Base-by-base conservation (phyloP, 2,329 filamentous ascomycete species). In the Fusarium brevicatenulatum region DNA sequence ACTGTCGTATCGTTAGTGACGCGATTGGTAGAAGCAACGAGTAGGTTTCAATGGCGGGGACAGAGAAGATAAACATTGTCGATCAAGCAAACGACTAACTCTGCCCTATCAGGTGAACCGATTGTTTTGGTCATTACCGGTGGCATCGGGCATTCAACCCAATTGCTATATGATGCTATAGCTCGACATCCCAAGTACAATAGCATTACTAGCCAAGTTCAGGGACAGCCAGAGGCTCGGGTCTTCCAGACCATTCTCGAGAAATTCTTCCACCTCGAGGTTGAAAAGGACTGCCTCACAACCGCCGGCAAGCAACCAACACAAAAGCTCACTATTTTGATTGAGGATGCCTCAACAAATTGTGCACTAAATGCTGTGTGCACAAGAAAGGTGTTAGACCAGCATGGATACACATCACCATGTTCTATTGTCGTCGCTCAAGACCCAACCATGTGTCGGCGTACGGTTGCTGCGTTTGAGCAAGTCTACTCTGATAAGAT, bases 301-400 rank as follows among this genome's bases (percentile, higher is more conserved):
- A 30, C 25, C 19, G 12, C 40, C 9, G 19, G 11, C 18, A 61
- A 25, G 16, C 19, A 7, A 28, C 32, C 30, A 28, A 18, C 9
- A 19, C 44, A 72, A 11, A 42, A 15, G 8, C 46, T 76, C 11
- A 60, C 49, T 11, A 40, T 75, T 36, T 59, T 76, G 37, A 52
- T 76, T 4, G 74, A 75, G 30, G 72, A 75, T 47, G 30, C 53
- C n/a, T 76, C 70, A 12, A 76, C 72, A 8, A 76, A 76, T 39
- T 76, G 74, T 25, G 70, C 63, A 6, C 72, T 74, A 36, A 76
- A 76, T 21, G 72, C 74, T 13, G 34, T 44, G 9, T 66, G 72
- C n/a, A 69, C 74, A 11, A 66, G 67, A 50, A 64, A 65, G 23
- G 44, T 76, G 7, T 61, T 76, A 11, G 70, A 76, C 25, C 19